These are phyloP conservation scores for Sugiyamaella paludigena DNA, from an alignment of 1,139 yeast genomes.

Conservation along the genomic window DNA sequence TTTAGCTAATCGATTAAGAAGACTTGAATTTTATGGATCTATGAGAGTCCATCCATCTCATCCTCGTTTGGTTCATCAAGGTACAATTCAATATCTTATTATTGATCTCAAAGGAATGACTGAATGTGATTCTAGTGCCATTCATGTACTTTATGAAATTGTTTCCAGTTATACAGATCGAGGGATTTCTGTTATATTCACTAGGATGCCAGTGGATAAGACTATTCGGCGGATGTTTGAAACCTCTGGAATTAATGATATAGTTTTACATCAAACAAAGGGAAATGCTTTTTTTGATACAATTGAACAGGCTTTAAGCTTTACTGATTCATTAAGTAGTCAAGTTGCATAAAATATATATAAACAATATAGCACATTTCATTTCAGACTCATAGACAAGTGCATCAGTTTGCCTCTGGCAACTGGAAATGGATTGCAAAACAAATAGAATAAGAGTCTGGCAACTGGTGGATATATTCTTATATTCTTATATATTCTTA, in stretches of 20 bases:
- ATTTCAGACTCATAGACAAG: not conserved
- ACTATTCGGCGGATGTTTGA: slow-evolving; percentile 41
- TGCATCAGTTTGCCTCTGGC: not conserved
- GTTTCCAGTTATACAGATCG: slow-evolving; percentile 53
- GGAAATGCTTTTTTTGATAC: slow-evolving; percentile 34
- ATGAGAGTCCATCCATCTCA: slow-evolving; percentile 80
- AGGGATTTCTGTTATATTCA: slow-evolving; percentile 59
- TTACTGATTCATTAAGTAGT: slow-evolving; percentile 22
- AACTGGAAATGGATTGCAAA: too few species aligned
- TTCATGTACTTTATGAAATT: slow-evolving; percentile 66
- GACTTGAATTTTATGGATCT: slow-evolving; percentile 85
- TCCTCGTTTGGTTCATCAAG: slow-evolving; percentile 53
- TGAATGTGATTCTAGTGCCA: slow-evolving; percentile 81
- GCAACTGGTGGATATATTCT: too few species aligned
- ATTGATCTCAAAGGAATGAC: slow-evolving; percentile 89
- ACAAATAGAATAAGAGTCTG: too few species aligned
- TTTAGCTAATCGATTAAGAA: slow-evolving; percentile 64
- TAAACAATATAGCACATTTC: not conserved
- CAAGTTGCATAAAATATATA: not conserved
- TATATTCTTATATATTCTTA: too few species aligned
- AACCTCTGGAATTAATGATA: slow-evolving; percentile 37
- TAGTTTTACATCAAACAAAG: slow-evolving; percentile 31
- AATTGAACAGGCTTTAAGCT: slow-evolving; percentile 39
- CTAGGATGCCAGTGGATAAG: slow-evolving; percentile 53
- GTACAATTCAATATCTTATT: slow-evolving; percentile 63